phyloP scores from a whole-genome alignment of 192 early-diverging fungal genomes.

The Coemansia sp. region DNA sequence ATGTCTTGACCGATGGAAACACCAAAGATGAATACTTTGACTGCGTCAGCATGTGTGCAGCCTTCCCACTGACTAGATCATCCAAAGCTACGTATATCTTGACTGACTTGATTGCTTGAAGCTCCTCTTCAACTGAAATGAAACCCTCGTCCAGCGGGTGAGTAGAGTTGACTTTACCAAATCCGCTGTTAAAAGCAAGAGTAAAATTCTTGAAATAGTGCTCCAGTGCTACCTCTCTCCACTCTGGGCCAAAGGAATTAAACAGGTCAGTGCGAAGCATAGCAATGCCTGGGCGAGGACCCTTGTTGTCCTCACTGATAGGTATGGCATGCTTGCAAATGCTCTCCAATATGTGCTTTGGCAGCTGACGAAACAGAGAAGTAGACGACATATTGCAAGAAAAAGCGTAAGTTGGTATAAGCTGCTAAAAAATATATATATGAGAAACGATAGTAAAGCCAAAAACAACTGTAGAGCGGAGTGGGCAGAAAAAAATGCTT shows the following conservation, averaged over 20 bases:
- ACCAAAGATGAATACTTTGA: not conserved
- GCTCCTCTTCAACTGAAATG: not conserved
- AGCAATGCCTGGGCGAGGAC: not conserved
- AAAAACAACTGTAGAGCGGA: not conserved
- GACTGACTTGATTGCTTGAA: not conserved
- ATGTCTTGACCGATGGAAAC: not conserved
- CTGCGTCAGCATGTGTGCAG: not conserved
- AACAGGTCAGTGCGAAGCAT: not conserved
- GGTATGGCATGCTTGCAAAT: slow-evolving; percentile 1
- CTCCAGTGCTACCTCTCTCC: not conserved
- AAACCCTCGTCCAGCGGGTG: not conserved
- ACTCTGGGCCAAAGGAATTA: not conserved
- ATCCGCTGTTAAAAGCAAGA: not conserved
- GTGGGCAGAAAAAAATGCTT: not conserved
- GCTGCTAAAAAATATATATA: not conserved
- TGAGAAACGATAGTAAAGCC: not conserved
- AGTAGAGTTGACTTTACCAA: not conserved
- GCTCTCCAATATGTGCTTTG: not conserved
- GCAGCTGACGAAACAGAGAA: not conserved
- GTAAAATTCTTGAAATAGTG: not conserved
- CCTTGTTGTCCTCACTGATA: not conserved
- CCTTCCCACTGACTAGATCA: not conserved
- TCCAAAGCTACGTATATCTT: not conserved
- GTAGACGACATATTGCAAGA: not conserved
- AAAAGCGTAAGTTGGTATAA: not conserved